Conservation (phyloP, 2,329 filamentous ascomycete species). For the Xylaria sp. region DNA sequence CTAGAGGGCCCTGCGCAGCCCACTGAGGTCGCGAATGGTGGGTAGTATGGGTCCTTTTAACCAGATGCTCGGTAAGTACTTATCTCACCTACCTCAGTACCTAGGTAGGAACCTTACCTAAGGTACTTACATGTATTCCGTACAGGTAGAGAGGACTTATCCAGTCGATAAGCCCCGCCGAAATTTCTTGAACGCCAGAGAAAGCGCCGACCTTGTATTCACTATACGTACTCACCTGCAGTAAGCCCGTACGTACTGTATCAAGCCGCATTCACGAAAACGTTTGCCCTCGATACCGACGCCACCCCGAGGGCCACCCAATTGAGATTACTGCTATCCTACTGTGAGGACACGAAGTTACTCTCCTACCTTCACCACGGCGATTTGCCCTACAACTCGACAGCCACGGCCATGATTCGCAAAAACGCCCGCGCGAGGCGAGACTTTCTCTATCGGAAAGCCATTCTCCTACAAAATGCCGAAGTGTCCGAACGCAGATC, state of each 20-base stretch:
- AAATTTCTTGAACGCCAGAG: conserved; percentile 20
- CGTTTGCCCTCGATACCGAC: not conserved
- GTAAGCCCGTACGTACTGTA: too few relatives aligned
- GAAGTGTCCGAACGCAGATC: conserved; percentile 92
- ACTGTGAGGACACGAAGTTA: conserved; percentile 18
- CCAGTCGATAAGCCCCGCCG: conserved; percentile 25
- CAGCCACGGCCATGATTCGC: conserved; percentile 49
- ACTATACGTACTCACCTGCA: too few relatives aligned
- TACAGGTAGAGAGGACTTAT: too few relatives aligned
- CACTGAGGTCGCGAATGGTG: not conserved
- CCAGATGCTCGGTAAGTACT: conserved; percentile 11
- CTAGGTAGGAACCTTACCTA: too few relatives aligned
- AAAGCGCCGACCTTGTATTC: too few relatives aligned
- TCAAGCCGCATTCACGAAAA: not conserved
- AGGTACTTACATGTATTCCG: too few relatives aligned
- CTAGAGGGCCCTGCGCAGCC: conserved; percentile 1
- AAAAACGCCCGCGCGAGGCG: conserved; percentile 79
- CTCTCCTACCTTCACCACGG: not conserved
- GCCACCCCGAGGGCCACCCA: not conserved
- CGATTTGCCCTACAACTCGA: conserved; percentile 8
- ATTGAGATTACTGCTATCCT: not conserved
- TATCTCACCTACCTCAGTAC: too few relatives aligned
- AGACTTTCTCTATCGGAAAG: conserved; percentile 88
- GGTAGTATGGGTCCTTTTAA: conserved; percentile 1
- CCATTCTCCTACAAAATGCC: conserved; percentile 84